Percentiles rank a stretch among this genome's conserved stretches.
Evolutionary conservation across 345 rosid species (phyloP).

Genomic region (Odontarrhena argentea): DNA sequence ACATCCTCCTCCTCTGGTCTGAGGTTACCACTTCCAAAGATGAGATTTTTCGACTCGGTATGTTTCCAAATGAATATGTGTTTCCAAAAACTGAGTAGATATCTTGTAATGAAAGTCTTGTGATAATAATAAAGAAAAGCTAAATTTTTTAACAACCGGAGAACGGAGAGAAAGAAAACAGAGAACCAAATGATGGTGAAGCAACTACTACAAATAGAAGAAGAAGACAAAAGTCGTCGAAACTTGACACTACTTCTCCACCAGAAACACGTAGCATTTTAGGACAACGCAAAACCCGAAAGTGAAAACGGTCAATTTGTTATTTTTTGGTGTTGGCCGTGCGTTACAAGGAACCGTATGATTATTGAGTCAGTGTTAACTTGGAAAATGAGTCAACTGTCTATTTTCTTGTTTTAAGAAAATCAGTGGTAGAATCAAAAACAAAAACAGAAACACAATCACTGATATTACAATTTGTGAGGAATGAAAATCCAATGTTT

Average conservation of each 20-base stretch:
- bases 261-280: conserved; percentile 20
- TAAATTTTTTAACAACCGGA: conserved; percentile 26
- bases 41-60: conserved; percentile 39
- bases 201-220: conserved; percentile 9
- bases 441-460: too few species aligned
- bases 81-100: not conserved
- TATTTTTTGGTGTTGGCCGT: not conserved
- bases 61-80: not conserved
- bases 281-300: conserved; percentile 31
- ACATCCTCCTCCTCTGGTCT: conserved; percentile 33
- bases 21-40: conserved; percentile 38
- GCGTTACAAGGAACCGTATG: conserved; percentile 15
- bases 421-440: not conserved
- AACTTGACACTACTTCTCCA: conserved; percentile 29
- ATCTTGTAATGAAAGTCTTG: not conserved
- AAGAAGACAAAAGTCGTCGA: conserved; percentile 23
- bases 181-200: conserved; percentile 28
- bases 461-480: too few species aligned
- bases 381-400: conserved; percentile 10
- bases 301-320: not conserved
- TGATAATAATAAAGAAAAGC: conserved; percentile 1
- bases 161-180: conserved; percentile 37
- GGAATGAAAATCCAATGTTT: too few species aligned
- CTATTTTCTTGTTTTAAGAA: not conserved
- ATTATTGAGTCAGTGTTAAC: not conserved